Percentiles rank a stretch among this genome's conserved stretches.
Evolutionary conservation across 140 eudicot species (phyloP).

Genomic region (Anethum foeniculum): DNA sequence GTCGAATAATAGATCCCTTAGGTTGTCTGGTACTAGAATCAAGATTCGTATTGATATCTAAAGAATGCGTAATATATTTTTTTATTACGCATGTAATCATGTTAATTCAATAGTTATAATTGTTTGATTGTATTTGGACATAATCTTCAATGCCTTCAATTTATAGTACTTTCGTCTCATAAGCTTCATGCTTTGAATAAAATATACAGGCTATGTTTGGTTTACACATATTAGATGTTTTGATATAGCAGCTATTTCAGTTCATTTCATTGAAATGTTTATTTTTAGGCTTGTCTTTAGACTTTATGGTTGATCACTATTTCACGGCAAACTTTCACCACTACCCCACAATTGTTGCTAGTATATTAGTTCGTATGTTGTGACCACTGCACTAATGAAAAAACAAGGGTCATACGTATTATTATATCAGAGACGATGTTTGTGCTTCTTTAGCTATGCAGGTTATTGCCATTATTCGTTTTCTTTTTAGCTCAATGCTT

Average conservation of each 20-base stretch:
- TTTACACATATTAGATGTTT: not conserved
- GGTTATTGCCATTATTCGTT: not conserved
- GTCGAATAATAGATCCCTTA: not conserved
- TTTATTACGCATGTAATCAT: not conserved
- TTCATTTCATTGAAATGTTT: not conserved
- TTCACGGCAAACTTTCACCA: not conserved
- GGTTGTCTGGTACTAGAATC: not conserved
- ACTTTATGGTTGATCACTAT: not conserved
- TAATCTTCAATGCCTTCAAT: not conserved
- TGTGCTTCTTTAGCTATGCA: constrained; percentile 8
- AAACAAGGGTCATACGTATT: not conserved
- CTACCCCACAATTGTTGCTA: not conserved
- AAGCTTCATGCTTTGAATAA: not conserved
- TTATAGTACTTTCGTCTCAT: not conserved
- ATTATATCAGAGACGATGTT: not conserved
- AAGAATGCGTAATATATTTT: not conserved
- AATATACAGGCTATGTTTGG: not conserved
- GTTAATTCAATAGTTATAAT: not conserved
- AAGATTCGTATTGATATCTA: not conserved
- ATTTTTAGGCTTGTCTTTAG: not conserved
- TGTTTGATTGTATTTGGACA: not conserved
- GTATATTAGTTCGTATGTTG: not conserved
- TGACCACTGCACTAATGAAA: not conserved
- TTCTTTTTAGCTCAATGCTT: not conserved
- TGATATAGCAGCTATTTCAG: not conserved